phyloP scores from a whole-genome alignment of 257 asterid genomes.

The Primulina huaijiensis region DNA sequence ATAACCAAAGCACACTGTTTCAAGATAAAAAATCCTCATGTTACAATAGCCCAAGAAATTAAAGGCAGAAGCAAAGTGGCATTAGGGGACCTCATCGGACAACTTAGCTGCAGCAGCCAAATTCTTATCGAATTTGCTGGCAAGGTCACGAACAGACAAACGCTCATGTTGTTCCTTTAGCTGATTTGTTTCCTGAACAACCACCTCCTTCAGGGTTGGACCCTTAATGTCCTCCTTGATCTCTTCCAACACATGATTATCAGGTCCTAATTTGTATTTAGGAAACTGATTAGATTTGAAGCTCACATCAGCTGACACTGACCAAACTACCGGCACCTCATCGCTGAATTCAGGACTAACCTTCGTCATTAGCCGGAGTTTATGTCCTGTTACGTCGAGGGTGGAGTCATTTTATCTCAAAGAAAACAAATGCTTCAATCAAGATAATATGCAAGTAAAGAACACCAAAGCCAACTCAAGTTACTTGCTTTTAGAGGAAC shows the following conservation, averaged over 20 bases:
- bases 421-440: conserved; percentile 1
- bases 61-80: background rate
- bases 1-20: background rate
- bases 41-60: background rate
- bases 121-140: conserved; percentile 94
- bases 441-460: background rate
- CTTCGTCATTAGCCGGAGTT: conserved; percentile 65
- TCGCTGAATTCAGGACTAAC: conserved; percentile 75
- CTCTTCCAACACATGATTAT: conserved; percentile 75
- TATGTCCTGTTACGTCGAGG: conserved; percentile 28
- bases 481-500: background rate
- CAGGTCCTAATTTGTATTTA: conserved; percentile 82
- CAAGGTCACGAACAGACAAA: conserved; percentile 91
- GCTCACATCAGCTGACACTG: conserved; percentile 75
- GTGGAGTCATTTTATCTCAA: background rate
- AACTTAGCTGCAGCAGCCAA: conserved; percentile 92
- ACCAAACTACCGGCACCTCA: conserved; percentile 50
- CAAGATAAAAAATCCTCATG: background rate
- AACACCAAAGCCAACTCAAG: background rate
- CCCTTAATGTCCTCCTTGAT: conserved; percentile 66
- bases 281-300: conserved; percentile 72
- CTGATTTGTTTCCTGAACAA: conserved; percentile 59
- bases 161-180: conserved; percentile 84
- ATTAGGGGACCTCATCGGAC: conserved; percentile 62
- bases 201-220: conserved; percentile 82